Base-by-base conservation (phyloP, 176 grass and related monocot genomes). In the Aegilops speltoides region DNA sequence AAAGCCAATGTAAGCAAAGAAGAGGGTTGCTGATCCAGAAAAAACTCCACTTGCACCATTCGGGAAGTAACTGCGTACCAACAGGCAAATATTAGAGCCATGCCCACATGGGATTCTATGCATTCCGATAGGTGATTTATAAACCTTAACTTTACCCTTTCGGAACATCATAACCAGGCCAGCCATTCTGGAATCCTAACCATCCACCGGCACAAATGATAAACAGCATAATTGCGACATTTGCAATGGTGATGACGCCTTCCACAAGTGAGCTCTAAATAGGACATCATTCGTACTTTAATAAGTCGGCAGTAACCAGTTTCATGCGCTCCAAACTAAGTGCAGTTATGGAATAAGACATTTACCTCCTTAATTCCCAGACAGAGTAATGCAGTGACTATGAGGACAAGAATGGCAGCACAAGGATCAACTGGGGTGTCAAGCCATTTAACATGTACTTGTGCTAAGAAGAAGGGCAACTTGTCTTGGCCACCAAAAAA, bases 1-100 rank as follows among this genome's bases (percentile, higher is more conserved):
- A 23, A 98, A 98, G n/a, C 96, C 96, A 73, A 98, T 95, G 78
- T 92, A 98, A 0, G 93, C 91, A 61, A 98, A 98, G 77, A 98
- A 98, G 46, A 95, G 91, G 57, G 91, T 98, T 73, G 96, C 93
- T 54, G 93, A 98, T 68, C 93, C 93, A 14, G 91, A 89, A 31
- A 98, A 85, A 31, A 95, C 78, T 82, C 96, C 93, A 7, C 82
- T 84, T 24, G 89, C 56, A 29, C 93, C 93, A 32, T 98, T 92
- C 71, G 93, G 91, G 50, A 98, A 98, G 70, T 95, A 95, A 82
- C 96, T 95, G 60, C 73, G 79, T 80, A 78, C 64, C 72, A 50
- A 89, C 61, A 79, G 81, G 38, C 1, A 87, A 87, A 69, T 79
- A 54, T 85, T 13, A 75, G 43, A 82, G 28, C 17, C 25, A 68